phyloP scores from a whole-genome alignment of 2,329 filamentous ascomycete genomes.

The Colletotrichum sp. region DNA sequence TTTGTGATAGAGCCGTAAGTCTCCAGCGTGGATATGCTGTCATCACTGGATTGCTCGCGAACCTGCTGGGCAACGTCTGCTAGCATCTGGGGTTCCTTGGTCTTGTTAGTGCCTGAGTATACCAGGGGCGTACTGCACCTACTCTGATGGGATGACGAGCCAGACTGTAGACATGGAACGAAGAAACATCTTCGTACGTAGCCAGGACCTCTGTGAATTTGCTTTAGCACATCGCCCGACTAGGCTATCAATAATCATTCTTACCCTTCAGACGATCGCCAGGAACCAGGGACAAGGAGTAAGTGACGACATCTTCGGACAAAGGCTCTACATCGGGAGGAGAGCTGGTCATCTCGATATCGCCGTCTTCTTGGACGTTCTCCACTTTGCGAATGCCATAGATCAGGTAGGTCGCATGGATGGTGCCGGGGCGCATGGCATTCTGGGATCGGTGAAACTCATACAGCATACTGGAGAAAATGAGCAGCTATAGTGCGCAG shows the following conservation, averaged over 20 bases:
- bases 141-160: slow-evolving; percentile 73
- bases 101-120: neutral
- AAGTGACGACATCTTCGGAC: slow-evolving; percentile 57
- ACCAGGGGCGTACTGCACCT: slow-evolving; percentile 6
- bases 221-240: slow-evolving; percentile 20
- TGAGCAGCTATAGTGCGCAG: slow-evolving; percentile 7
- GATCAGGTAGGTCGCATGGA: slow-evolving; percentile 94
- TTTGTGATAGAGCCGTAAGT: slow-evolving; percentile 80
- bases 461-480: slow-evolving; percentile 80
- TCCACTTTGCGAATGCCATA: slow-evolving; percentile 67
- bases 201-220: slow-evolving; percentile 63
- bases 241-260: neutral
- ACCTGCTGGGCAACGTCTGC: slow-evolving; percentile 73
- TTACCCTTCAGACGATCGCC: slow-evolving; percentile 76
- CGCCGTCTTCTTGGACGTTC: slow-evolving; percentile 55
- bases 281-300: slow-evolving; percentile 69
- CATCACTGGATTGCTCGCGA: slow-evolving; percentile 60
- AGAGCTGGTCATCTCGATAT: slow-evolving; percentile 74
- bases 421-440: slow-evolving; percentile 70
- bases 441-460: slow-evolving; percentile 86
- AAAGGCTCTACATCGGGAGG: slow-evolving; percentile 58
- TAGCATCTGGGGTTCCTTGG: slow-evolving; percentile 68
- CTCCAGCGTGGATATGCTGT: slow-evolving; percentile 62
- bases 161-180: slow-evolving; percentile 88
- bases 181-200: slow-evolving; percentile 74